Evolutionary conservation across 73 alveolate species (phyloP).

Genomic region (Tetrahymena thermophila): DNA sequence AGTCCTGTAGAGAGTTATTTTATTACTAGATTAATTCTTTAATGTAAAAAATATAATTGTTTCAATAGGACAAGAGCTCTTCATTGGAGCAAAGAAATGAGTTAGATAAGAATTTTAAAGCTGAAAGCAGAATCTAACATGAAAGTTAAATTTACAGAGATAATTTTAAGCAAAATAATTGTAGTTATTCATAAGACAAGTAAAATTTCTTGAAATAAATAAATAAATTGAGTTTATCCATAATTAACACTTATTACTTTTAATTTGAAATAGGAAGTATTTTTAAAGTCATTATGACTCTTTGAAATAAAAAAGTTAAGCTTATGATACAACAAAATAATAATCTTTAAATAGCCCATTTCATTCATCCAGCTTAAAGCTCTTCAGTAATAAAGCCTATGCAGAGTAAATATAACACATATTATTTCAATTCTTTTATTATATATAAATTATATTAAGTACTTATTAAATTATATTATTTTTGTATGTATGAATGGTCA

Average conservation of each 20-base stretch:
- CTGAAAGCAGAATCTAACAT: neutral
- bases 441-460: too few species aligned
- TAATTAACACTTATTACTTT: neutral
- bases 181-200: neutral
- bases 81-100: neutral
- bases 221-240: neutral
- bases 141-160: neutral
- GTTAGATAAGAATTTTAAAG: neutral
- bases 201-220: neutral
- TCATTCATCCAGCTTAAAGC: neutral
- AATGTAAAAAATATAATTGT: neutral
- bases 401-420: neutral
- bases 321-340: neutral
- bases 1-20: neutral
- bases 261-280: neutral
- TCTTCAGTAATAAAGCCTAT: neutral
- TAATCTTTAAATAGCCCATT: neutral
- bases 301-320: neutral
- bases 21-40: too few species aligned
- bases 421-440: neutral
- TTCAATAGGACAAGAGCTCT: neutral
- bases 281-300: neutral
- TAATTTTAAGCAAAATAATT: neutral
- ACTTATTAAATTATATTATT: neutral
- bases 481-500: too few species aligned